Conservation (phyloP, 768 basidiomycete genomes). For the Psilocybe cubensis region DNA sequence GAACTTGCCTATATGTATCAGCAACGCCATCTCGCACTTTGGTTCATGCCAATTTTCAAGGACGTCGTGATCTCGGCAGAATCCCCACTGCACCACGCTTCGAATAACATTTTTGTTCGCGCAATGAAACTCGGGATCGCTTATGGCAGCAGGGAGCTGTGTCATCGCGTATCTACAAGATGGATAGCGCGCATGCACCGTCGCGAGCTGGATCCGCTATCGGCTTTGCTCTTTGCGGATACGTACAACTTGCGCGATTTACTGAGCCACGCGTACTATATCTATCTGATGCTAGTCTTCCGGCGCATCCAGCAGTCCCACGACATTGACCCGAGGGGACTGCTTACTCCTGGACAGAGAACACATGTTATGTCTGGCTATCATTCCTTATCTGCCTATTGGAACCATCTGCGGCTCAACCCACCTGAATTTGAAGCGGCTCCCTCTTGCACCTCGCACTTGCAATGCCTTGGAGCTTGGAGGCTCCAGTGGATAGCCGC, state of each 20-base stretch:
- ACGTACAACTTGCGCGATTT: conserved; percentile 17
- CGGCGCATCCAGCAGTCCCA: conserved; percentile 7
- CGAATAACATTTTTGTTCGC: conserved; percentile 33
- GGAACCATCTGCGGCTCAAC: conserved; percentile 6
- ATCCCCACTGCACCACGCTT: conserved; percentile 28
- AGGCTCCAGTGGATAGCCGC: conserved; percentile 34
- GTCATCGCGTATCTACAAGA: conserved; percentile 26
- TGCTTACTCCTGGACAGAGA: conserved; percentile 13
- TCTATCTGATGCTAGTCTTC: conserved; percentile 23
- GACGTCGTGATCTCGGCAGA: conserved; percentile 27
- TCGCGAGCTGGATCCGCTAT: conserved; percentile 24
- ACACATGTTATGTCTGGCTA: conserved; percentile 22
- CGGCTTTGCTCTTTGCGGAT: conserved; percentile 25
- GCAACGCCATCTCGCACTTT: conserved; percentile 34
- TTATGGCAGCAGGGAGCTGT: conserved; percentile 28
- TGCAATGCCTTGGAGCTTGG: conserved; percentile 42
- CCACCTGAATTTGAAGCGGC: conserved; percentile 32
- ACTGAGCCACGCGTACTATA: conserved; percentile 27
- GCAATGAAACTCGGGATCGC: conserved; percentile 36
- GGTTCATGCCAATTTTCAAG: conserved; percentile 39
- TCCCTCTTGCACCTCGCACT: conserved; percentile 38
- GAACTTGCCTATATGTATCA: conserved; percentile 44
- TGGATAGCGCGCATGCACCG: conserved; percentile 39
- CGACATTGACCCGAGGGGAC: conserved; percentile 10
- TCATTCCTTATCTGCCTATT: conserved; percentile 22